Base-by-base conservation (phyloP, 352 stramenopile species). In the Globisporangium megalacanthum region DNA sequence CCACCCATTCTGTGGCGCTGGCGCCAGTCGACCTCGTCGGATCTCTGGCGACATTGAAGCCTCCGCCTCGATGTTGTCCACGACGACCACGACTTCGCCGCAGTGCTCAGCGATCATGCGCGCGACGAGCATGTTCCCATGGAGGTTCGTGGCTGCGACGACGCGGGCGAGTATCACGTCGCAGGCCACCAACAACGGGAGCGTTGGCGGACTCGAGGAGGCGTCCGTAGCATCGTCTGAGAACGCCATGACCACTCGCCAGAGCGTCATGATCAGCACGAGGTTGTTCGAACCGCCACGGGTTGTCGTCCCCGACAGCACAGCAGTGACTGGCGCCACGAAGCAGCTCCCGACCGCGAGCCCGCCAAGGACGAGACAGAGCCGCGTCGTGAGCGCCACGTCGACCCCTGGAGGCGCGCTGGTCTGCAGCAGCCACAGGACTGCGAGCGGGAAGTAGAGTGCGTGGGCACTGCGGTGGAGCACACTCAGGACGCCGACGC, bases 1-100 rank as follows among this genome's bases (percentile, higher is more conserved):
- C 25, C 20, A 55, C 11, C 19, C 81, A 4, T 73, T 83, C 66
- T 81, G 73, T 39, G 86, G 60, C 76, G 76, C 86, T 10, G 76
- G 81, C 1, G 72, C 72, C 6, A 86, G 51, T 3, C 71, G 72
- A 54, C 86, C 72, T 33, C 73, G 59, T 33, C 73, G 59, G 42
- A 52, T 59, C 33, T 8, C 37, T 14, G 25, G 25, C 6, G 39
- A 55, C 53, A 19, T 49, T 6, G 39, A 15, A 6, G 11, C 2
- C 39, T 7, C 15, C 39, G 8, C 17, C 39, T 17, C 39, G 8
- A 45, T 6, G 13, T 15, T 17, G 10, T 42, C 14, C 33, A 50
- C 65, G 20, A 52, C 49, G 9, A 77, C 58, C 25, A 77, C 68
- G 4, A 49, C 70, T 60, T 88, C 78, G 35, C 64, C 71, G 64